Base-by-base conservation (phyloP, 768 basidiomycete species). In the Gelatoporia subvermispora region DNA sequence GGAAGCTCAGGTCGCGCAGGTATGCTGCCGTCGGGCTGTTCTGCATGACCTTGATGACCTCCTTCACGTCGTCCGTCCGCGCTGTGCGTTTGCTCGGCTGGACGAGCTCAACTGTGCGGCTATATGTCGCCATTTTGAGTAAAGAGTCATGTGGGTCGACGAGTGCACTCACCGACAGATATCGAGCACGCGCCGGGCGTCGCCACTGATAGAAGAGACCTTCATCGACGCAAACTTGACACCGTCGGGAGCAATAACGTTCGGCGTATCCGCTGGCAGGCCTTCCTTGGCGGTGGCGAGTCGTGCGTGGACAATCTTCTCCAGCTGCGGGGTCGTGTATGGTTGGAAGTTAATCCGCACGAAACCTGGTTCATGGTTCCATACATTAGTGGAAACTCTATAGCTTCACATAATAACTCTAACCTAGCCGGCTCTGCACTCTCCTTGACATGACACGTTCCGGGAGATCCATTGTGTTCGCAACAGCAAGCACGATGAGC, bases 401-500 rank as follows among this genome's bases (percentile, higher is more conserved):
- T 20, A 18, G 18, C 8, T n/a, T 8, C 8, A 40, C 40, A 13
- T 24, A 21, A 38, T 24, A 37, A 21, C 22, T 64, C 81, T 45
- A 49, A 93, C 93, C 93, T 16, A 98, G 69, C 45, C 96, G 84
- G 67, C 91, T 94, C 47, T 91, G 78, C 42, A 98, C 94, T 48
- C 95, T 84, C 0, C 93, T 93, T 2, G 77, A 85, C 82, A 99
- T 87, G 10, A 88, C 88, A 39, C 95, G 77, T 66, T 98, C 95
- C 0, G 96, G 96, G 46, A 98, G 75, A 61, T 98, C 95, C 89
- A 96, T 95, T 24, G 95, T 93, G 63, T 98, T 99, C 7, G 96
- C 96, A 1, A 99, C 93, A 0, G 96, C 95, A 43, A 99, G 79
- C 2, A 99, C 96, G 44, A 97, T 84, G 4, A 99, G 77, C 64